Base-by-base conservation (phyloP, 805 yeast species). In the Citeromyces matritensis region DNA sequence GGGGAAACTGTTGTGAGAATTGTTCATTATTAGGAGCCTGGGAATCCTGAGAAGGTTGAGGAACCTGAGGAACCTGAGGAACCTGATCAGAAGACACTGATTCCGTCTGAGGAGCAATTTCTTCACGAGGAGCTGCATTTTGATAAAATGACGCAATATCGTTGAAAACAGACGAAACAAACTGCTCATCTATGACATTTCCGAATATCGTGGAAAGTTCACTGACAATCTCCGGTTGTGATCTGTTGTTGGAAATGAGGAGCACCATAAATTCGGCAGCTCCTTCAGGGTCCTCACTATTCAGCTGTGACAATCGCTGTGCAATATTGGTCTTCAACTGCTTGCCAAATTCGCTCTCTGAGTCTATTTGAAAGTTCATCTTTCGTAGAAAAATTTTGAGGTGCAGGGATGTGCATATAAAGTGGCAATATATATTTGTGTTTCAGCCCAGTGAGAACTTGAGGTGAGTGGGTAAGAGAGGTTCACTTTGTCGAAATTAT, bases 221-320 rank as follows among this genome's bases (percentile, higher is more conserved):
- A 12, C 53, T 54, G 12, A 66, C 63, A 24, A 79, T 74, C 33
- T 73, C 79, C 11, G 58, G 62, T 9, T 76, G 66, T 5, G 71
- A 55, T 43, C 76, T 72, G 42, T 76, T 73, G 40, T 76, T 77
- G 9, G 76, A 73, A 37, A 80, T 75, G 49, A 80, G 57, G 28
- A 78, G 65, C n/a, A 73, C 64, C 35, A 80, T 71, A 44, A 69
- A 80, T 49, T 80, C 91, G 9, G 91, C 81, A 27, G 76, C 73
- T 41, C 74, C 77, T 29, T 55, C 59, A 15, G 65, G 60, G 42
- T 70, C 76, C 34, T 69, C 75, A 8, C 53, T 53, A 36, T 59
- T 60, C 15, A 65, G 37, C 28, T 55, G 53, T 12, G 44, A 44
- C 23, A 66, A 48, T 42, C 57, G 60, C 30, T 50, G 49, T 11